Percentiles rank a stretch among this genome's conserved stretches.
Evolutionary conservation across 352 stramenopile genomes (phyloP).

Genomic region (Globisporangium yorkense): DNA sequence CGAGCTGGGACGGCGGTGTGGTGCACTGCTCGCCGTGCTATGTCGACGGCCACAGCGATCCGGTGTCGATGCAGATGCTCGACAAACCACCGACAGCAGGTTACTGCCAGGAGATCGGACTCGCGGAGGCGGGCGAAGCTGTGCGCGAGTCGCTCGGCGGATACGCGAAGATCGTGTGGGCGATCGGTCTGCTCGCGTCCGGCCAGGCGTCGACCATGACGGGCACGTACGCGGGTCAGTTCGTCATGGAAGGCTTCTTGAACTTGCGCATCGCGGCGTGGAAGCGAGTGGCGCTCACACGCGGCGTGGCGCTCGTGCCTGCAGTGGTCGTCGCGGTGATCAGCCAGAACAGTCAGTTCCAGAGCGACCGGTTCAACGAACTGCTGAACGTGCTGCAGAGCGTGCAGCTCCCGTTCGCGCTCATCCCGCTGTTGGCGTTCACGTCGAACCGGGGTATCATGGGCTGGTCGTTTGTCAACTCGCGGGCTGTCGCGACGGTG

Average conservation of each 20-base stretch:
- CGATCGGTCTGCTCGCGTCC: slow-evolving; percentile 86
- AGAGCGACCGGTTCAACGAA: slow-evolving; percentile 72
- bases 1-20: background rate
- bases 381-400: slow-evolving; percentile 86
- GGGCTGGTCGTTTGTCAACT: slow-evolving; percentile 47
- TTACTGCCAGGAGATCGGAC: slow-evolving; percentile 78
- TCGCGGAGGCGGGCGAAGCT: slow-evolving; percentile 61
- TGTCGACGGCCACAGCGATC: slow-evolving; percentile 27
- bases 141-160: slow-evolving; percentile 53
- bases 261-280: slow-evolving; percentile 76
- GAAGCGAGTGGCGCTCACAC: slow-evolving; percentile 82
- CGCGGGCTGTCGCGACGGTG: slow-evolving; percentile 21
- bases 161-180: slow-evolving; percentile 79
- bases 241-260: slow-evolving; percentile 93
- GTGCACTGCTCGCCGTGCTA: slow-evolving; percentile 38
- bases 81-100: slow-evolving; percentile 26
- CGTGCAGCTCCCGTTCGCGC: slow-evolving; percentile 81
- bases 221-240: slow-evolving; percentile 91
- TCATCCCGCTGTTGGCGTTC: slow-evolving; percentile 81
- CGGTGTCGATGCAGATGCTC: background rate
- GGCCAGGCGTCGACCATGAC: slow-evolving; percentile 91
- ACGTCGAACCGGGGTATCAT: slow-evolving; percentile 53
- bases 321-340: slow-evolving; percentile 69
- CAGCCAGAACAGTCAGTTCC: slow-evolving; percentile 38
- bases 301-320: slow-evolving; percentile 78